A percentile compares a stretch with the other conserved stretches of the same genome.
phyloP scores from a whole-genome alignment of 331 rosid genomes.

The Acacia concinna region DNA sequence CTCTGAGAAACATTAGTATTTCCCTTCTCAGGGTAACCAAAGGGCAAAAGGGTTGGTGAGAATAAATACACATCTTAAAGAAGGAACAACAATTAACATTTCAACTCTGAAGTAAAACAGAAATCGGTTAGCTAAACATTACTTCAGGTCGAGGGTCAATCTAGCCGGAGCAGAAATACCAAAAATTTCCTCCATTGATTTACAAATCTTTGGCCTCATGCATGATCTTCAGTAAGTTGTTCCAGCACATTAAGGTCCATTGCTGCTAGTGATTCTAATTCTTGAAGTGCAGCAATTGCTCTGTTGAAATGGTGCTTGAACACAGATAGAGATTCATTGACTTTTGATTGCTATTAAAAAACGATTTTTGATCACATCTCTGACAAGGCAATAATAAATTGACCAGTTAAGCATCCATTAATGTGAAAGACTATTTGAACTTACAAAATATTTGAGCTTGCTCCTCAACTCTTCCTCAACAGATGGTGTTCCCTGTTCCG shows the following conservation, averaged over 20 bases:
- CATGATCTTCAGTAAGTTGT: not conserved
- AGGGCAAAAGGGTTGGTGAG: too few species aligned
- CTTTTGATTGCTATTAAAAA: slow-evolving; percentile 62
- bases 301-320: slow-evolving; percentile 57
- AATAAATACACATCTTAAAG: too few species aligned
- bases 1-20: too few species aligned
- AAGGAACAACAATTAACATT: not conserved
- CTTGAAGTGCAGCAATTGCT: slow-evolving; percentile 60
- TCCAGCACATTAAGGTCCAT: slow-evolving; percentile 56
- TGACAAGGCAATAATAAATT: not conserved
- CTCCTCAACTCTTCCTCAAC: slow-evolving; percentile 47
- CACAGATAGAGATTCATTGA: slow-evolving; percentile 56
- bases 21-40: too few species aligned
- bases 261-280: slow-evolving; percentile 59
- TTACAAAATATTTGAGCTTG: slow-evolving; percentile 68
- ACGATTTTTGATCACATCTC: slow-evolving; percentile 1
- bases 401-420: not conserved
- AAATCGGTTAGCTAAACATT: not conserved
- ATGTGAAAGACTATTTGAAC: slow-evolving; percentile 30
- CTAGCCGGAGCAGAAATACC: too few species aligned
- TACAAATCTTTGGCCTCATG: too few species aligned
- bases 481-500: slow-evolving; percentile 28
- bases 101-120: not conserved
- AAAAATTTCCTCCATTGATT: too few species aligned
- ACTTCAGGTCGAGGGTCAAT: not conserved